These are phyloP conservation scores for Clathrus columnatus DNA, from an alignment of 768 basidiomycete species.

Conservation along the genomic window DNA sequence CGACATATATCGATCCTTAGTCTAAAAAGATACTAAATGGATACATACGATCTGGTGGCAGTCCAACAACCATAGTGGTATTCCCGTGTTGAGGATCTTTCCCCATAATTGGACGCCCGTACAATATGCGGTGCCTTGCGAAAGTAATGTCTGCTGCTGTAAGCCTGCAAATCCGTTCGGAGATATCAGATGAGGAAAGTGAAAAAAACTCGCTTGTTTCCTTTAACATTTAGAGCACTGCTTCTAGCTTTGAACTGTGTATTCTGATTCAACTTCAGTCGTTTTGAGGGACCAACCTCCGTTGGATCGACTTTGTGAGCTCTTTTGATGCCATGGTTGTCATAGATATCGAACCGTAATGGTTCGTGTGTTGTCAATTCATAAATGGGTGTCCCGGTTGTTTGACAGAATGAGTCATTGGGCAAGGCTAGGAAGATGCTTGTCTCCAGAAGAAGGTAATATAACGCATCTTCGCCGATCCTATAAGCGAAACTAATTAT, in stretches of 20 bases:
- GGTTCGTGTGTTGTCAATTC: slow-evolving; percentile 26
- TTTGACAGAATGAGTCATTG: slow-evolving; percentile 78
- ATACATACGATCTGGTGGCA: slow-evolving; percentile 57
- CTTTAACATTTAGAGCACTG: too few species aligned
- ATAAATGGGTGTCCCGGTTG: slow-evolving; percentile 65
- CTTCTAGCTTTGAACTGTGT: neutral
- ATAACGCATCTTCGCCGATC: slow-evolving; percentile 67
- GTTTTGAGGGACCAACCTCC: neutral
- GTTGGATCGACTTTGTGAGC: neutral
- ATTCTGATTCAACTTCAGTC: neutral
- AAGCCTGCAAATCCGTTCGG: slow-evolving; percentile 20
- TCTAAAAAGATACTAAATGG: neutral
- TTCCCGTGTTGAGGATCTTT: slow-evolving; percentile 37
- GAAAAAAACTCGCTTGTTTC: too few species aligned
- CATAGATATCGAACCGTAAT: neutral
- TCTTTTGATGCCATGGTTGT: slow-evolving; percentile 4
- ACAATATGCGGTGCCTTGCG: slow-evolving; percentile 54
- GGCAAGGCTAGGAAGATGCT: slow-evolving; percentile 70
- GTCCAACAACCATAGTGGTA: slow-evolving; percentile 46
- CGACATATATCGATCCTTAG: neutral
- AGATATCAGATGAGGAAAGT: neutral
- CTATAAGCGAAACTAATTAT: slow-evolving; percentile 28
- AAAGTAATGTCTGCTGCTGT: slow-evolving; percentile 46
- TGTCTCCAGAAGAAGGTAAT: slow-evolving; percentile 68
- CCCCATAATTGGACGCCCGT: slow-evolving; percentile 40